Evolutionary conservation across 2,329 filamentous ascomycete genomes (phyloP).

Genomic region (Lomentospora prolificans): DNA sequence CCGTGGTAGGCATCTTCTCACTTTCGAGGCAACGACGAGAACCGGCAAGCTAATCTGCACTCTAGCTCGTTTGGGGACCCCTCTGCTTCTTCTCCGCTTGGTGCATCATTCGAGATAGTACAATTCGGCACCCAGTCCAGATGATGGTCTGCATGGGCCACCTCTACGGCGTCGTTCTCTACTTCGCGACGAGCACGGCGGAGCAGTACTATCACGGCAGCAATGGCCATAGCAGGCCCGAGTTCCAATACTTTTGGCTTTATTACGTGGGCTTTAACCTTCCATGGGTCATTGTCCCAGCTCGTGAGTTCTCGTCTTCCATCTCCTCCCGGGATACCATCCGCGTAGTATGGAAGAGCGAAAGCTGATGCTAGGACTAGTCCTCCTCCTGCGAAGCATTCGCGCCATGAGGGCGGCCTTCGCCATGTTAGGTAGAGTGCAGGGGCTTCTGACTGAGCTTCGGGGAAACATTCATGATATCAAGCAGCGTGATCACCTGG

Average conservation of each 20-base stretch:
- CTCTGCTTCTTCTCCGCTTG: slow-evolving; percentile 40
- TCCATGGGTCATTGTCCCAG: slow-evolving; percentile 49
- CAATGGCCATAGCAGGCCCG: slow-evolving; percentile 46
- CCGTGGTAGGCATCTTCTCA: slow-evolving; percentile 45
- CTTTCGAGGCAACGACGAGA: not conserved
- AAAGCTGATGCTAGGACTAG: slow-evolving; percentile 2
- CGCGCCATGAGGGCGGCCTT: slow-evolving; percentile 6
- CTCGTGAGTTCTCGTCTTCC: slow-evolving; percentile 29
- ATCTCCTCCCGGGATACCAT: not conserved
- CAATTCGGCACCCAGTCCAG: slow-evolving; percentile 41
- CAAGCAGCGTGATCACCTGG: not conserved
- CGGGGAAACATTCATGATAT: not conserved
- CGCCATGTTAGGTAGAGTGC: not conserved
- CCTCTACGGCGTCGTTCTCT: slow-evolving; percentile 52
- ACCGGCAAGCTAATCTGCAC: too few relatives aligned
- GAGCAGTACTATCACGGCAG: slow-evolving; percentile 34
- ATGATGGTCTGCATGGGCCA: slow-evolving; percentile 41
- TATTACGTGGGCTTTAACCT: slow-evolving; percentile 53
- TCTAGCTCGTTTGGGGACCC: slow-evolving; percentile 46
- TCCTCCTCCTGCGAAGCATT: slow-evolving; percentile 6
- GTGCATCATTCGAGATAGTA: slow-evolving; percentile 32
- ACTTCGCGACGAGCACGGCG: slow-evolving; percentile 47
- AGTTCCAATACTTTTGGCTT: slow-evolving; percentile 52
- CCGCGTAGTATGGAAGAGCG: not conserved
- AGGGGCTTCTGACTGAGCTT: not conserved